Conservation (phyloP, 208 protist species). For the Leishmania turanica region DNA sequence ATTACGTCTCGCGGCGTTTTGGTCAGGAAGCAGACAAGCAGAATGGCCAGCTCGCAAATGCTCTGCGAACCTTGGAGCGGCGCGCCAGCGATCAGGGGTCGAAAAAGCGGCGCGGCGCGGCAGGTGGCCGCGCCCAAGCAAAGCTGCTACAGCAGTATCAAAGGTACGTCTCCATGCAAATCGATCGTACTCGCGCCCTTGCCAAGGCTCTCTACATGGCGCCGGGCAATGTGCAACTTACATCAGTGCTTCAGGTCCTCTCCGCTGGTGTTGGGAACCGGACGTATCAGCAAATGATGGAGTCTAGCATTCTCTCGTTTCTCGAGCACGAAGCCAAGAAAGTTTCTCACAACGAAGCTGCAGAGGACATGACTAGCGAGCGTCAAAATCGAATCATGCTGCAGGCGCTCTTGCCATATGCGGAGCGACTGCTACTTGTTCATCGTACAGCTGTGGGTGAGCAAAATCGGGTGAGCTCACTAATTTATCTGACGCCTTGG, state of each 20-base stretch:
- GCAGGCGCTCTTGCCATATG: slow-evolving; percentile 74
- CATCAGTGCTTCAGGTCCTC: slow-evolving; percentile 78
- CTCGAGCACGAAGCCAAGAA: slow-evolving; percentile 51
- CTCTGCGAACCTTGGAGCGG: slow-evolving; percentile 26
- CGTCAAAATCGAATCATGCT: slow-evolving; percentile 89
- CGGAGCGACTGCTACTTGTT: slow-evolving; percentile 65
- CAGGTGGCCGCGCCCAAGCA: not conserved
- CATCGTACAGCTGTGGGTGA: slow-evolving; percentile 63
- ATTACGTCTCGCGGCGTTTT: slow-evolving; percentile 61
- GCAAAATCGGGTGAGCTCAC: slow-evolving; percentile 25
- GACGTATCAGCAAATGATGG: slow-evolving; percentile 61
- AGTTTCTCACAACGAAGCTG: slow-evolving; percentile 52
- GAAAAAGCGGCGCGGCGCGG: not conserved
- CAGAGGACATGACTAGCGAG: slow-evolving; percentile 74
- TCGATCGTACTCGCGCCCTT: slow-evolving; percentile 45
- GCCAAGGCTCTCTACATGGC: slow-evolving; percentile 44
- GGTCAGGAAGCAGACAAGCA: slow-evolving; percentile 39
- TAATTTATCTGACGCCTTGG: slow-evolving; percentile 57
- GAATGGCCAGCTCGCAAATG: slow-evolving; percentile 31
- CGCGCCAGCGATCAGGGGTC: slow-evolving; percentile 5
- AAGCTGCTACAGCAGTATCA: slow-evolving; percentile 59
- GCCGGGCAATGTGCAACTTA: slow-evolving; percentile 45
- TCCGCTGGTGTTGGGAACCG: slow-evolving; percentile 70
- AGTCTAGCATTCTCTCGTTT: slow-evolving; percentile 57
- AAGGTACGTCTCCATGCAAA: slow-evolving; percentile 49